Evolutionary conservation across 768 basidiomycete species (phyloP).

Genomic region (Mrakia blollopis): DNA sequence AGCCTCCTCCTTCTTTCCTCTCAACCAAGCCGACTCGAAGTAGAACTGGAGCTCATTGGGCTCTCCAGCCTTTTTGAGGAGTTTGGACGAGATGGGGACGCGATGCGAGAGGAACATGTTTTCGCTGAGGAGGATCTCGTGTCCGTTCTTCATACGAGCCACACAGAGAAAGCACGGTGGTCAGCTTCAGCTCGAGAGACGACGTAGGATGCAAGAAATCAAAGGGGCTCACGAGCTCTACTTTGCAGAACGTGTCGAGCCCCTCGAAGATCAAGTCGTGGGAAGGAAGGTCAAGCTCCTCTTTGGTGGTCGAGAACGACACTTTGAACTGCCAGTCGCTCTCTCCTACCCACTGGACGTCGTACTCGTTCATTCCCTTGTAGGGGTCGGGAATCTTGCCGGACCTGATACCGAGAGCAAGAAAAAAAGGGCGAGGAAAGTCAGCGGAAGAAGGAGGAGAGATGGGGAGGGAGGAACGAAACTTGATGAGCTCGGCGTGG

Average conservation of each 20-base stretch:
- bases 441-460: not conserved
- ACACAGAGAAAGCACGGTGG: too few species aligned
- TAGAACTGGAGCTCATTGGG: slow-evolving; percentile 63
- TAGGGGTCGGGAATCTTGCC: slow-evolving; percentile 73
- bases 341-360: slow-evolving; percentile 92
- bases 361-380: slow-evolving; percentile 73
- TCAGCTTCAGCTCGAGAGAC: not conserved
- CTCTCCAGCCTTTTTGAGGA: slow-evolving; percentile 50
- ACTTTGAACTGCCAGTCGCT: slow-evolving; percentile 77
- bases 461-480: not conserved
- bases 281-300: slow-evolving; percentile 51
- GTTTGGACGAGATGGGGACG: slow-evolving; percentile 52
- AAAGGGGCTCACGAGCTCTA: slow-evolving; percentile 55
- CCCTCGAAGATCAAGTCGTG: slow-evolving; percentile 83
- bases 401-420: slow-evolving; percentile 31
- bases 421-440: not conserved
- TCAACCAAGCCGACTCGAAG: slow-evolving; percentile 71
- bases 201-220: not conserved
- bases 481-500: slow-evolving; percentile 75
- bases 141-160: slow-evolving; percentile 59
- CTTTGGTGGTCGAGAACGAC: slow-evolving; percentile 53
- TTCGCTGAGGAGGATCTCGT: slow-evolving; percentile 61
- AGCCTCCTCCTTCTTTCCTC: slow-evolving; percentile 70
- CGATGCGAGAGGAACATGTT: slow-evolving; percentile 82
- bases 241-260: slow-evolving; percentile 78